Evolutionary conservation across 2,329 filamentous ascomycete species (phyloP).

Genomic region (Trichoderma sp.): DNA sequence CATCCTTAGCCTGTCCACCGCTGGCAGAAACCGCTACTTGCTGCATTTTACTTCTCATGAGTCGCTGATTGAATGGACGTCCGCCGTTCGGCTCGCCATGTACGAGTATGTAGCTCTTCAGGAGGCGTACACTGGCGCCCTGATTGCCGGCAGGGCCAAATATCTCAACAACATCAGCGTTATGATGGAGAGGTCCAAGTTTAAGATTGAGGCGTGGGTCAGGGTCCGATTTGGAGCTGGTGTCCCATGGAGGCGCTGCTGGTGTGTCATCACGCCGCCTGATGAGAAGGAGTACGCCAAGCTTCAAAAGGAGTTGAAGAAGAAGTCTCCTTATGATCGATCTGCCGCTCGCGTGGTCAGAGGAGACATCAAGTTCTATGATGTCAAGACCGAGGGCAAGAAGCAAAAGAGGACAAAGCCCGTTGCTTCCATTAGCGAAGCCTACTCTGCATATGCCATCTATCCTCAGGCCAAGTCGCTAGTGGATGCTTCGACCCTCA

Average conservation of each 20-base stretch:
- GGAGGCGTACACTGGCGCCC: slow-evolving; percentile 92
- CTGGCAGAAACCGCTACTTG: slow-evolving; percentile 90
- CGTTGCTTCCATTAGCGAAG: slow-evolving; percentile 87
- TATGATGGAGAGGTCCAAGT: slow-evolving; percentile 78
- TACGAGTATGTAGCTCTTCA: slow-evolving; percentile 91
- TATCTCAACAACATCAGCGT: slow-evolving; percentile 81
- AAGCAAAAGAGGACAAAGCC: slow-evolving; percentile 88
- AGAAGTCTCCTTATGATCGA: slow-evolving; percentile 78
- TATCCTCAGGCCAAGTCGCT: slow-evolving; percentile 93
- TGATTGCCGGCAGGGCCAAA: slow-evolving; percentile 94
- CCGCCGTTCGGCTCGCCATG: slow-evolving; percentile 88
- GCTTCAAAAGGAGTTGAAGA: slow-evolving; percentile 77
- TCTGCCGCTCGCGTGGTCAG: slow-evolving; percentile 65
- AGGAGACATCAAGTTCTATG: slow-evolving; percentile 93
- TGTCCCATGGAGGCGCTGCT: slow-evolving; percentile 93
- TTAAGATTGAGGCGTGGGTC: slow-evolving; percentile 87
- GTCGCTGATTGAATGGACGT: slow-evolving; percentile 92
- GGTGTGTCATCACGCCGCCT: slow-evolving; percentile 90
- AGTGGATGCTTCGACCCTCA: slow-evolving; percentile 88
- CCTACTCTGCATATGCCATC: slow-evolving; percentile 89
- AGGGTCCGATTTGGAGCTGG: slow-evolving; percentile 93
- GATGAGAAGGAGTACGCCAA: slow-evolving; percentile 90
- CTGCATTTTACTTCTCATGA: slow-evolving; percentile 95
- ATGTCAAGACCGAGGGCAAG: slow-evolving; percentile 68
- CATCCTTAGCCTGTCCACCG: slow-evolving; percentile 92